Base-by-base conservation (phyloP, 495 filamentous ascomycete genomes). In the Aspergillus saccharolyticus region DNA sequence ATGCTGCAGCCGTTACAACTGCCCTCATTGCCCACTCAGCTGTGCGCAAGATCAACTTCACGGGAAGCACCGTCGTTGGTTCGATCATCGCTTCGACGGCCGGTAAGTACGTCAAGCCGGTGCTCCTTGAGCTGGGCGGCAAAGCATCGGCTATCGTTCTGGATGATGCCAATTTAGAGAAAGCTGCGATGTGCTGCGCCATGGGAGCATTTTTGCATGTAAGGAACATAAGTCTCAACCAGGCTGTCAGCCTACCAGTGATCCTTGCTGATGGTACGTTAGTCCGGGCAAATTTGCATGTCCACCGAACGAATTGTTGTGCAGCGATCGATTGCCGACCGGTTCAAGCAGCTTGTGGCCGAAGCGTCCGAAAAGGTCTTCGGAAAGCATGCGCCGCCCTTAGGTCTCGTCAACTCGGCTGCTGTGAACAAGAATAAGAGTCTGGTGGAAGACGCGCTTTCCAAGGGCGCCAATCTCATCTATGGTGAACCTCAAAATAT, bases 251-350 rank as follows among this genome's bases (percentile, higher is more conserved):
- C 25, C 18, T 24, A 16, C 25, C 3, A 21, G 24, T 33, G 21
- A 10, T 3, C 12, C 8, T 50, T 28, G 30, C 55, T 66, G 43
- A 66, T 51, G 5, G 20, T 18, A 55, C 43, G 45, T 24, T 59
- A 83, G 73, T 74, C 82, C 20, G 92, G 92, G 1, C 92, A 97
- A 77, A 83, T 95, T 50, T 97, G 92, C 76, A 94, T 97, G 92
- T 82, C 84, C 2, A 96, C 91, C 0, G 92, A 96, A 74, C 84
- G 88, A 22, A 89, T 97, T 66, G 72, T 96, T 19, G 89, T 96
- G 20, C 88, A 95, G 66, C 81, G 82, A 42, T 76, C 79, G 16
- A 70, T 96, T 53, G 80, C 80, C 22, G 78, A 78, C 12, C 67
- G 81, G 47, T 97, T 96, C 69, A 80, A 83, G 50, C 70, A 76